Evolutionary conservation across 2,329 filamentous ascomycete genomes (phyloP), one percentile per base, ranked within the genome.

Genomic region (Aspergillus thermomutatus): DNA sequence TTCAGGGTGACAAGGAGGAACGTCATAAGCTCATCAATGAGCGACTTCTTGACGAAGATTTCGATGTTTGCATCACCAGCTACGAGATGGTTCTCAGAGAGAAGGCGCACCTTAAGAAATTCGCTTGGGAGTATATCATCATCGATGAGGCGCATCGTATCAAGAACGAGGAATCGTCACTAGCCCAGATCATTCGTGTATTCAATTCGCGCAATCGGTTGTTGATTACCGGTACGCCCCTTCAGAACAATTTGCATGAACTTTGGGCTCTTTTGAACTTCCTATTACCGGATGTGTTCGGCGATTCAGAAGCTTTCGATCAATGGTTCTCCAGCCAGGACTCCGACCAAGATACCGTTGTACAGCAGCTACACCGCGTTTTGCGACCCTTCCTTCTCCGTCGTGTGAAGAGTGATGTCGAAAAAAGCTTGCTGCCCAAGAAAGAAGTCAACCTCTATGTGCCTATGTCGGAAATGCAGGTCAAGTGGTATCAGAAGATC

Each of bases 91-190:
- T 99, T 58, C 82, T 99, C 11, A 87, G 94, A 56, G 94, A 99
- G 72, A 97, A 99, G 79, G 82, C 90, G 1, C 91, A 96, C 65
- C 76, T 99, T 64, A 96, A 94, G 79, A 97, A 97, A 75, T 96
- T 99, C 73, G 92, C 94, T 0, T 99, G 94, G 94, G 93, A 99
- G 74, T 99, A 99, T 76, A 99, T 99, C 75, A 96, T 99, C 65
- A 96, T 99, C 62, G 94, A 99, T 68, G 94, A 99, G 77, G 88
- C 94, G 2, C 94, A 99, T 75, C 91, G 94, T 59, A 99, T 99
- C 83, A 99, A 99, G 81, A 99, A 99, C 75, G 94, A 99, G 72
- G 92, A 97, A 74, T 99, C 94, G 0, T 97, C 94, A 0, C 82
- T 99, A 3, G 92, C 94, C 3, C 93, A 97, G 70, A 95, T 97